Evolutionary conservation across 1,284 basidiomycete species (phyloP).

Genomic region (Cutaneotrichosporon mucoides): DNA sequence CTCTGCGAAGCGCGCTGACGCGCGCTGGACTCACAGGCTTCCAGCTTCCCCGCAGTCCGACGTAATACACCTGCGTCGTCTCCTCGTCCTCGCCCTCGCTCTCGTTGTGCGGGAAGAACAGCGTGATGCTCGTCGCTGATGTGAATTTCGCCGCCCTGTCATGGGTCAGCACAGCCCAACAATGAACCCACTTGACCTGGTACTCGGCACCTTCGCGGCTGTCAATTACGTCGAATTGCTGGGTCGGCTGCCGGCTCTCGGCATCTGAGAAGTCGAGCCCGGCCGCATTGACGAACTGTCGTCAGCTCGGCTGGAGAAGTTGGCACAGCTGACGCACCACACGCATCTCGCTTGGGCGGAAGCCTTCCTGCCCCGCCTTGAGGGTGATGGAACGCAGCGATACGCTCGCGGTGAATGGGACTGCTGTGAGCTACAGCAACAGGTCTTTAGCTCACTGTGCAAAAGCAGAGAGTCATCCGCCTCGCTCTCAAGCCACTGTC

Average conservation of each 20-base stretch:
- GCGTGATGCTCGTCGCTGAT: constrained; percentile 36
- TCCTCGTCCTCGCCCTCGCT: constrained; percentile 47
- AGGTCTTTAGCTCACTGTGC: constrained; percentile 42
- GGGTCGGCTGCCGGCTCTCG: constrained; percentile 34
- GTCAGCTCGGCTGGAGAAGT: background rate
- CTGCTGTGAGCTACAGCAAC: constrained; percentile 26
- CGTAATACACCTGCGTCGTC: constrained; percentile 43
- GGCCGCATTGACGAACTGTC: constrained; percentile 39
- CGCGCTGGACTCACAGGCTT: constrained; percentile 33
- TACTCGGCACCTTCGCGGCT: constrained; percentile 43
- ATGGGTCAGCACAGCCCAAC: background rate
- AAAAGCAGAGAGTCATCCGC: constrained; percentile 47
- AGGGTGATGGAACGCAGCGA: constrained; percentile 46
- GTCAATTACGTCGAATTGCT: constrained; percentile 38
- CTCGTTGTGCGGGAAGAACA: constrained; percentile 46
- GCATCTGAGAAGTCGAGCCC: constrained; percentile 48
- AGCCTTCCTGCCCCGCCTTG: constrained; percentile 43
- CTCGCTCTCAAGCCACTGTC: constrained; percentile 42
- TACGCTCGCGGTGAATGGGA: constrained; percentile 47
- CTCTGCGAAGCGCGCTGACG: too few species aligned
- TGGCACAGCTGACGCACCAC: constrained; percentile 35
- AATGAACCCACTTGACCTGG: constrained; percentile 41
- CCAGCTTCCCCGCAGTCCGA: constrained; percentile 44
- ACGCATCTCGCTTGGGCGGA: constrained; percentile 36
- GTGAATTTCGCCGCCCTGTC: constrained; percentile 47